phyloP scores from a whole-genome alignment of 768 basidiomycete genomes.

The Scleroderma bovista region DNA sequence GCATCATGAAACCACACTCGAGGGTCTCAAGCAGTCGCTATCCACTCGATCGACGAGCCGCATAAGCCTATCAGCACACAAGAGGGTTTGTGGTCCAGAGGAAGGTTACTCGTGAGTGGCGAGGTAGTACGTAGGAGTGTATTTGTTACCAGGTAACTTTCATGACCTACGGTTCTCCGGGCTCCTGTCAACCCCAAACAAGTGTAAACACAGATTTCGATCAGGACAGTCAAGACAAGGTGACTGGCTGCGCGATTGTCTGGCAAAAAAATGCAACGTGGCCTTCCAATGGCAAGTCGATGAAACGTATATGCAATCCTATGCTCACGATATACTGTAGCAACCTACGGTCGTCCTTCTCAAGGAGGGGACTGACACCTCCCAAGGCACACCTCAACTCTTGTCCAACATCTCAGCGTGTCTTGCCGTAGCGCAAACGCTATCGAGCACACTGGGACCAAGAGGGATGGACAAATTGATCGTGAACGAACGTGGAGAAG shows the following conservation, averaged over 20 bases:
- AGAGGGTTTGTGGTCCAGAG: no score
- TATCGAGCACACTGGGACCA: conserved; percentile 94
- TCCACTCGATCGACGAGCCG: no score
- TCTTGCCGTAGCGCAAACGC: conserved; percentile 85
- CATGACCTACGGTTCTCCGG: no score
- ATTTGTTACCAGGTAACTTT: no score
- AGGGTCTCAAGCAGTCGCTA: no score
- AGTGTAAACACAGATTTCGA: conserved; percentile 11
- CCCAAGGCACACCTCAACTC: conserved; percentile 88
- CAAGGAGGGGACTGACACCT: conserved; percentile 93
- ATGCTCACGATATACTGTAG: conserved; percentile 37
- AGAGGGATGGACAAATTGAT: conserved; percentile 99
- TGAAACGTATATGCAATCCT: neutral
- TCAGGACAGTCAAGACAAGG: neutral
- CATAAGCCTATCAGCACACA: no score
- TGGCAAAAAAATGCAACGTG: conserved; percentile 72
- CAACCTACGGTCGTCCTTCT: conserved; percentile 98
- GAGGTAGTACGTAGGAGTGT: no score
- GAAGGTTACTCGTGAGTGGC: no score
- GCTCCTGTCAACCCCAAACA: no score
- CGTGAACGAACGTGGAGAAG: conserved; percentile 88
- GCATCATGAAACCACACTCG: no score
- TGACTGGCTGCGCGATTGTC: conserved; percentile 9
- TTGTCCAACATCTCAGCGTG: conserved; percentile 96
- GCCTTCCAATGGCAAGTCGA: conserved; percentile 65